phyloP scores from a whole-genome alignment of 805 yeast genomes.

The Candida loeiensis region DNA sequence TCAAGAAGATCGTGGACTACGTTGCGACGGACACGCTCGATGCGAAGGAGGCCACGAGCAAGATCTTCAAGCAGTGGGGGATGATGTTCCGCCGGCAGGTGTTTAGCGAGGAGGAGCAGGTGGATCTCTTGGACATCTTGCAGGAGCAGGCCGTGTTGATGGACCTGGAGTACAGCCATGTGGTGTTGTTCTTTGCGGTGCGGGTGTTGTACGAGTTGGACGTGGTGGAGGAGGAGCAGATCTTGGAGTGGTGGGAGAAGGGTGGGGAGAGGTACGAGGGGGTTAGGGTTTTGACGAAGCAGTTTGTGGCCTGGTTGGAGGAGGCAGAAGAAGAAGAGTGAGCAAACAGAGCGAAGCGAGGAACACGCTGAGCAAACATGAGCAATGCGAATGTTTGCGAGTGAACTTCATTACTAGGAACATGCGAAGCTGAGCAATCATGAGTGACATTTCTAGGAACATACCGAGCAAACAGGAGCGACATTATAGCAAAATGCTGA shows the following conservation, averaged over 20 bases:
- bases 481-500: too few species aligned
- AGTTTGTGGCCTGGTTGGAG: too few species aligned
- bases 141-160: constrained; percentile 41
- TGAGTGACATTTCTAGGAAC: too few species aligned
- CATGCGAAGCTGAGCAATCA: too few species aligned
- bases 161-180: constrained; percentile 42
- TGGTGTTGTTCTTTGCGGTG: constrained; percentile 50
- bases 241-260: constrained; percentile 82
- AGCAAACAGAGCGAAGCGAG: too few species aligned
- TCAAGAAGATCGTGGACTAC: constrained; percentile 67
- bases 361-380: too few species aligned
- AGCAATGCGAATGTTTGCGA: too few species aligned
- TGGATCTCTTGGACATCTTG: constrained; percentile 58
- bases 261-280: too few species aligned
- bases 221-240: constrained; percentile 74
- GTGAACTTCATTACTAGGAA: too few species aligned
- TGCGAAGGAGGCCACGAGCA: constrained; percentile 69
- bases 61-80: constrained; percentile 80
- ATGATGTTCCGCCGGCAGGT: constrained; percentile 79
- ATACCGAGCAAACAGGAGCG: too few species aligned
- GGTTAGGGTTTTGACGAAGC: too few species aligned
- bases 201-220: constrained; percentile 76
- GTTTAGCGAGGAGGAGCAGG: constrained; percentile 73
- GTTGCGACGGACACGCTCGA: constrained; percentile 74
- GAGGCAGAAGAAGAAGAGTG: too few species aligned